phyloP scores from a whole-genome alignment of 441 rosid species.

The Croton setiger region DNA sequence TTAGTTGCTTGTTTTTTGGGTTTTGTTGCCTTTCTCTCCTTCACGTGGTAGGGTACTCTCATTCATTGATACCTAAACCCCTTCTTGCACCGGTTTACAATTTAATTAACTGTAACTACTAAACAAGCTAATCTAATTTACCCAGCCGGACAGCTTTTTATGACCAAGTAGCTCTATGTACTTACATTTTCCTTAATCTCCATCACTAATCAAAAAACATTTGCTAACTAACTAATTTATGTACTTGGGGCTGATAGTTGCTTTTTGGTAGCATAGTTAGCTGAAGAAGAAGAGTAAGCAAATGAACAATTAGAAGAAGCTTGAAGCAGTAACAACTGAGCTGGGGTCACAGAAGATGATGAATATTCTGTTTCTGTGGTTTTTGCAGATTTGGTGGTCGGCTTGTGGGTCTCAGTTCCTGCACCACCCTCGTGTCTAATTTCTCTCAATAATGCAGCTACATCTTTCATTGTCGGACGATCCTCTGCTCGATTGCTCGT shows the following conservation, averaged over 20 bases:
- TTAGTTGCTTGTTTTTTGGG: too few relatives aligned
- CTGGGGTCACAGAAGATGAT: constrained; percentile 43
- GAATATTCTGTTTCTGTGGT: constrained; percentile 30
- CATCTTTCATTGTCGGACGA: constrained; percentile 75
- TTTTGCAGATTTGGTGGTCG: constrained; percentile 23
- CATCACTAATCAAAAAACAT: too few relatives aligned
- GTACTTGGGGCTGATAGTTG: constrained; percentile 21
- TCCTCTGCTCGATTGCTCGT: constrained; percentile 60
- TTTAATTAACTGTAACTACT: too few relatives aligned
- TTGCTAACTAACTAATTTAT: too few relatives aligned
- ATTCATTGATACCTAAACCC: too few relatives aligned
- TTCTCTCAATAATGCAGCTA: constrained; percentile 53
- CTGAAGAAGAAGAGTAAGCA: constrained; percentile 49
- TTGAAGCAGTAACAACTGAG: constrained; percentile 42
- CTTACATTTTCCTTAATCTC: too few relatives aligned
- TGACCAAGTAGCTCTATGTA: too few relatives aligned
- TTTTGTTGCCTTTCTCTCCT: too few relatives aligned
- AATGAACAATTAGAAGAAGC: constrained; percentile 44
- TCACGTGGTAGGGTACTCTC: too few relatives aligned
- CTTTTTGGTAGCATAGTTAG: constrained; percentile 25
- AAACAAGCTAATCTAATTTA: too few relatives aligned
- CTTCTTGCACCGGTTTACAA: too few relatives aligned
- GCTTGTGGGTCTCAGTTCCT: constrained; percentile 42
- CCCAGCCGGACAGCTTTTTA: too few relatives aligned
- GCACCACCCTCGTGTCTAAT: constrained; percentile 40